Evolutionary conservation across 257 asterid species (phyloP).

Genomic region (Fraxinus excelsior): DNA sequence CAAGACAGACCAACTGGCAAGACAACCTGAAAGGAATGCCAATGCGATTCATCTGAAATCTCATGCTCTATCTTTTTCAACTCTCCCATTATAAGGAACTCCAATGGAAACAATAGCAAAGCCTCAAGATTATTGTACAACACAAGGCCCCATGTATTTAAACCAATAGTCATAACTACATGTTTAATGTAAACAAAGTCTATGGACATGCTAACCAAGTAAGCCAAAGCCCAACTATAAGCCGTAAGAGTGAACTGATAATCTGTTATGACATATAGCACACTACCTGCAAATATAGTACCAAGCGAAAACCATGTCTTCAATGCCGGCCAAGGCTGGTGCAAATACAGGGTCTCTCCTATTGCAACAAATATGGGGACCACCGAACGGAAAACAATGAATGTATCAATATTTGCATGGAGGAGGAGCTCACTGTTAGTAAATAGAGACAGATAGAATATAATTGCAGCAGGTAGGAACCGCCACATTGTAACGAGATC

Average conservation of each 20-base stretch:
- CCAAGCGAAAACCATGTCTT: constrained; percentile 79
- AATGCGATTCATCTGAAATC: constrained; percentile 66
- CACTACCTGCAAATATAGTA: constrained; percentile 85
- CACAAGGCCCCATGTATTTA: constrained; percentile 96
- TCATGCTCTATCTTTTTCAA: constrained; percentile 82
- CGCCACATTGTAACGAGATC: constrained; percentile 84
- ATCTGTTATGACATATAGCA: constrained; percentile 80
- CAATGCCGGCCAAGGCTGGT: constrained; percentile 87
- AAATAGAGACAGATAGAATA: constrained; percentile 82
- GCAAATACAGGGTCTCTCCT: constrained; percentile 83
- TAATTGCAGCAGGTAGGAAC: constrained; percentile 83
- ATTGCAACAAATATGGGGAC: constrained; percentile 93
- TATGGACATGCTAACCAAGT: constrained; percentile 85
- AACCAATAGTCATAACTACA: constrained; percentile 90
- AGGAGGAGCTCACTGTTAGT: constrained; percentile 95
- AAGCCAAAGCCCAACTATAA: constrained; percentile 90
- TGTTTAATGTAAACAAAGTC: constrained; percentile 97
- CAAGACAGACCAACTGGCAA: constrained; percentile 87
- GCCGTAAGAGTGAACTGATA: constrained; percentile 86
- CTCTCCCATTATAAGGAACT: constrained; percentile 93
- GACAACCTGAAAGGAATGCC: constrained; percentile 74
- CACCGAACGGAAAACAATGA: constrained; percentile 89
- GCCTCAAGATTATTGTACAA: constrained; percentile 96
- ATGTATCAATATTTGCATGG: constrained; percentile 92
- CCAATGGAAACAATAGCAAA: constrained; percentile 78